Evolutionary conservation across 495 filamentous ascomycete species (phyloP), one percentile per base, ranked within the genome.

Genomic region (Cercophora newfieldiana): DNA sequence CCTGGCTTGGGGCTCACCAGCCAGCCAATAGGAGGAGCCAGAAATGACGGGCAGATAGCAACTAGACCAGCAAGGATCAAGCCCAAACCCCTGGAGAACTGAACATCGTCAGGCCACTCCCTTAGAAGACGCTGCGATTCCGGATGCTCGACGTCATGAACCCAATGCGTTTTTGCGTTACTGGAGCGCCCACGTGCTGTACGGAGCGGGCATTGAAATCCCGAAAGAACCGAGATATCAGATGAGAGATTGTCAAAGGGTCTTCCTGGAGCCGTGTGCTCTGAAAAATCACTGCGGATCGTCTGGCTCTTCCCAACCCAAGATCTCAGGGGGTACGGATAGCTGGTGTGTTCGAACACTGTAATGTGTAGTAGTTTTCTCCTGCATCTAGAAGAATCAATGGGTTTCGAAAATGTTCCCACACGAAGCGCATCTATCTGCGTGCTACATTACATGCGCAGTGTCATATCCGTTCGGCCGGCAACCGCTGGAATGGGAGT

Each of bases 401-500:
- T 2, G 16, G 25, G 22, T 2, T 26, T 53, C 37, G 37, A 14
- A 44, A 4, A 33, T 12, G 37, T 2, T 14, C 3, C 10, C 37
- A 44, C 37, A 44, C 18, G 37, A 16, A 44, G 37, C 37, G 37
- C 37, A 44, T 44, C 18, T 44, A 44, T 44, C 37, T 44, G 12
- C 37, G 2, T 14, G 37, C 18, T 5, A n/a, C 19, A 53, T 44
- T 5, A n/a, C 19, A 53, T 22, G 19, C 2, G 50, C 5, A 7
- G 21, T n/a, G 50, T 26, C 21, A 53, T 25, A 21, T 58, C 55
- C 55, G 55, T 58, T 58, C 55, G 55, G 55, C 55, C 55, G 55
- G 55, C 26, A 26, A 21, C 25, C n/a, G 10, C 54, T 7, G 18
- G n/a, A 7, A n/a, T 19, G 28, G 19, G 8, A 25, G 18, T 7